phyloP scores from a whole-genome alignment of 1,284 basidiomycete genomes.

The Cryptococcus maquisensis region DNA sequence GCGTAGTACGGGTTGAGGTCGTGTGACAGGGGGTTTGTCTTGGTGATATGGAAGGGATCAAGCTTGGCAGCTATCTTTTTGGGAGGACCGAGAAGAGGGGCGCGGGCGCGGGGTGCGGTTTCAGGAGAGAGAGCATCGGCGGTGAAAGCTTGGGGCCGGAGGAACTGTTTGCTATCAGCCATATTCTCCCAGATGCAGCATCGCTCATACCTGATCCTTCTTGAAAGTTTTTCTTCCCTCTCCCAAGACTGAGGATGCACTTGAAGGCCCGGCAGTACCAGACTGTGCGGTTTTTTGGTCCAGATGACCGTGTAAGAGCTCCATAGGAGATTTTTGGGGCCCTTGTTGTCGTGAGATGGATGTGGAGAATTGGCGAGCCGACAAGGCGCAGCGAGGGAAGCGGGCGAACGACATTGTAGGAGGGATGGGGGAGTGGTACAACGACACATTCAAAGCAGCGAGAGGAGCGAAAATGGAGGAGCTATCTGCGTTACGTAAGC shows the following conservation, averaged over 20 bases:
- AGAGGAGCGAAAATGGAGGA: too few relatives aligned
- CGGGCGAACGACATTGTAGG: too few relatives aligned
- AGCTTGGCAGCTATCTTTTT: slow-evolving; percentile 28
- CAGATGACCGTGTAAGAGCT: too few relatives aligned
- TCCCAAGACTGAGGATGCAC: neutral
- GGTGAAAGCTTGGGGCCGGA: slow-evolving; percentile 7
- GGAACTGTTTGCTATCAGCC: neutral
- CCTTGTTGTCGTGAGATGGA: too few relatives aligned
- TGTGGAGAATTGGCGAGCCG: too few relatives aligned
- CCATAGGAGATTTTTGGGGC: too few relatives aligned
- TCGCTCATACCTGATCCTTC: neutral
- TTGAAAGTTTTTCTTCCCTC: neutral
- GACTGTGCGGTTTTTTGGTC: too few relatives aligned
- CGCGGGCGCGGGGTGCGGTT: slow-evolving; percentile 6
- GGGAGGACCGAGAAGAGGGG: slow-evolving; percentile 40
- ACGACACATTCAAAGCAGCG: too few relatives aligned
- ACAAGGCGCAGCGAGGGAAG: too few relatives aligned
- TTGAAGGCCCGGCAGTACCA: too few relatives aligned
- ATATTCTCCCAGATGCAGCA: neutral
- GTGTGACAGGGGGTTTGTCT: slow-evolving; percentile 34
- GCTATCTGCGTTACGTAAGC: too few relatives aligned
- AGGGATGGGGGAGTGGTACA: too few relatives aligned
- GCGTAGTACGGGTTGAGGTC: slow-evolving; percentile 63
- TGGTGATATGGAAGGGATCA: slow-evolving; percentile 43
- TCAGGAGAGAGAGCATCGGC: slow-evolving; percentile 7